These are phyloP conservation scores for Sporothrix mexicana DNA, from an alignment of 2,329 filamentous ascomycete species.

Conservation along the genomic window DNA sequence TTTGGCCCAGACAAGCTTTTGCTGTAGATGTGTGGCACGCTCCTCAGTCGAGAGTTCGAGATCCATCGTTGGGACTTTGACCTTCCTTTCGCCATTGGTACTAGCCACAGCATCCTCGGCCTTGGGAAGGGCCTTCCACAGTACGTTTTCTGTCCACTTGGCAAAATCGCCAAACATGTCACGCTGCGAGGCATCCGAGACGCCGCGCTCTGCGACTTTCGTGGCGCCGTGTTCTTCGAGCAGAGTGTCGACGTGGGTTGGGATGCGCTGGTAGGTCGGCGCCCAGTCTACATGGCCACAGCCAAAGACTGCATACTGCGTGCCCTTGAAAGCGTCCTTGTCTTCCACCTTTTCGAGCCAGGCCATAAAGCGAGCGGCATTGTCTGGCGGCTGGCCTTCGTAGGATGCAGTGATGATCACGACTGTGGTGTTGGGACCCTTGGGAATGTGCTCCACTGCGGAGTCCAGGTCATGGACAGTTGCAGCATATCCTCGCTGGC, in stretches of 20 bases:
- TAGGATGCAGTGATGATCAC: constrained; percentile 72
- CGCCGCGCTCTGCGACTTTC: constrained; percentile 56
- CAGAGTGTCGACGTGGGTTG: constrained; percentile 63
- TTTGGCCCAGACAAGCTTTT: constrained; percentile 53
- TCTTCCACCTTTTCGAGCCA: constrained; percentile 27
- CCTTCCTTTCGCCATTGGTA: constrained; percentile 44
- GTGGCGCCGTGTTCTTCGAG: constrained; percentile 57
- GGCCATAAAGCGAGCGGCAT: constrained; percentile 58
- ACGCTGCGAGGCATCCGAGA: constrained; percentile 64
- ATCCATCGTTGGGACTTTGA: constrained; percentile 41
- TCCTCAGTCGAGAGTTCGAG: constrained; percentile 55
- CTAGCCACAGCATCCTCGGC: constrained; percentile 41
- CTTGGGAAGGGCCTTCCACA: constrained; percentile 55
- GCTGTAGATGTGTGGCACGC: constrained; percentile 55
- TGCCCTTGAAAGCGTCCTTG: constrained; percentile 45
- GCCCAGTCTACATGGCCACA: constrained; percentile 61
- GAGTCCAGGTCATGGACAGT: constrained; percentile 63
- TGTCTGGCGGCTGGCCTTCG: constrained; percentile 75
- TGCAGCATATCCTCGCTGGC: constrained; percentile 61
- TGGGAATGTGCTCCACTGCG: constrained; percentile 65
- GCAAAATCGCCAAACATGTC: constrained; percentile 74
- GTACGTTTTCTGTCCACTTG: constrained; percentile 65
- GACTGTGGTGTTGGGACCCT: constrained; percentile 60
- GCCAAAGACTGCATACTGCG: constrained; percentile 70
- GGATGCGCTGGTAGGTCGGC: constrained; percentile 70